Evolutionary conservation across 2,329 filamentous ascomycete species (phyloP).

Genomic region (Ambrosiella xylebori): DNA sequence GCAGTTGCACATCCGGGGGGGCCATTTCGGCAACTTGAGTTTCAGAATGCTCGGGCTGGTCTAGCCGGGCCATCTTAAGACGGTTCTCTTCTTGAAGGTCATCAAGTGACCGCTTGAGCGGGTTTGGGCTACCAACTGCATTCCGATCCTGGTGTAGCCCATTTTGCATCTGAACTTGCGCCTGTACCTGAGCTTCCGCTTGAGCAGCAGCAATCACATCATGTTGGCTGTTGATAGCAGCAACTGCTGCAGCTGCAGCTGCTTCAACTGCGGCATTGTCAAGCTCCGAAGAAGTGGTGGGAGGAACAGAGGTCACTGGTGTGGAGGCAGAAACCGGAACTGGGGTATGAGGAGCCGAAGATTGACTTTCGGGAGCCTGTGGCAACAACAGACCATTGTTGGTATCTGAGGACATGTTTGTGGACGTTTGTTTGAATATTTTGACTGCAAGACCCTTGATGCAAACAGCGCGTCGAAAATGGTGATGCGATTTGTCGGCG

Average conservation of each 20-base stretch:
- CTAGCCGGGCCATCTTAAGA: conserved; percentile 11
- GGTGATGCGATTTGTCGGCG: conserved; percentile 7
- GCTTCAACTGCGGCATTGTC: conserved; percentile 4
- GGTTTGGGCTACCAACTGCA: conserved; percentile 18
- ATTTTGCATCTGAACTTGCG: conserved; percentile 14
- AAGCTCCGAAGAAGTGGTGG: not conserved
- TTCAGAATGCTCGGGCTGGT: not conserved
- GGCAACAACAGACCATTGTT: conserved; percentile 10
- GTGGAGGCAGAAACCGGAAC: not conserved
- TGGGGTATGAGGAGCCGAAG: not conserved
- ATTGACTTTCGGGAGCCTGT: conserved; percentile 23
- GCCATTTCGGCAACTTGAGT: conserved; percentile 4
- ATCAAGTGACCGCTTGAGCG: conserved; percentile 28
- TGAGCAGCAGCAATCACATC: conserved; percentile 19
- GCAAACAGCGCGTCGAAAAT: not conserved
- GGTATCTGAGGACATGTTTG: conserved; percentile 34
- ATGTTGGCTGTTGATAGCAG: not conserved
- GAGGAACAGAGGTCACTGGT: not conserved
- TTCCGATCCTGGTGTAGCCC: not conserved
- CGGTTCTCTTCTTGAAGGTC: not conserved
- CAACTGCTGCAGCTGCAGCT: conserved; percentile 5
- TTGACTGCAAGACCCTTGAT: too few species aligned
- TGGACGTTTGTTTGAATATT: conserved; percentile 8
- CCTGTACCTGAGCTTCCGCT: conserved; percentile 24
- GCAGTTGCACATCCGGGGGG: conserved; percentile 1